A percentile compares a stretch with the other conserved stretches of the same genome.
These are phyloP conservation scores for Talaromyces wortmannii DNA, from an alignment of 495 filamentous ascomycete species.

Conservation along the genomic window DNA sequence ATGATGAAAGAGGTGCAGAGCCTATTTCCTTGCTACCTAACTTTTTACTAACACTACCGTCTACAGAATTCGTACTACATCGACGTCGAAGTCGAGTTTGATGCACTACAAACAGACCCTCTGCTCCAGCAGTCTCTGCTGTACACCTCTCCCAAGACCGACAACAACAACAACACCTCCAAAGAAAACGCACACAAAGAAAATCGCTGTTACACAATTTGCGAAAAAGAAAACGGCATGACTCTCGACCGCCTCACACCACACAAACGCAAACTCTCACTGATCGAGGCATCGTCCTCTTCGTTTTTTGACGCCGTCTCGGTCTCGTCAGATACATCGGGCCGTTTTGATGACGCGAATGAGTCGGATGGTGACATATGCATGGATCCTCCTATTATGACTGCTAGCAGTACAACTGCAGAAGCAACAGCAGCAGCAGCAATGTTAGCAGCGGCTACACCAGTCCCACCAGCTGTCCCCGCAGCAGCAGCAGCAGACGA, in stretches of 20 bases:
- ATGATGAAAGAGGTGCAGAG: too few species aligned
- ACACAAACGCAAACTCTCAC: conserved; percentile 14
- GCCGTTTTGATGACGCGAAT: conserved; percentile 36
- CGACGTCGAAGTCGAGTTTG: conserved; percentile 7
- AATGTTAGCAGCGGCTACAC: background rate
- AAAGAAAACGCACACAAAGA: too few species aligned
- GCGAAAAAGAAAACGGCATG: too few species aligned
- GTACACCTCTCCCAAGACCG: conserved; percentile 5
- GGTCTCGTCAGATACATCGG: conserved; percentile 26
- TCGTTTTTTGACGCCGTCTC: conserved; percentile 9
- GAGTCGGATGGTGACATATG: conserved; percentile 11
- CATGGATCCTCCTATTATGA: background rate
- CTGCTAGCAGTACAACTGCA: too few species aligned
- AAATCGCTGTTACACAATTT: too few species aligned
- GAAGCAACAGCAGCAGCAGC: background rate
- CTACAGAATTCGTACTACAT: background rate
- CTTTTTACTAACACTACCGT: background rate
- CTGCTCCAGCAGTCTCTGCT: conserved; percentile 17
- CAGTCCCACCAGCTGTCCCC: background rate
- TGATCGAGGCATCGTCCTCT: background rate
- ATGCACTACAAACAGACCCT: conserved; percentile 11
- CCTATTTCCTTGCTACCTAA: too few species aligned
- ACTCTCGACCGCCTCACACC: conserved; percentile 7
- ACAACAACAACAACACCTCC: conserved; percentile 1
- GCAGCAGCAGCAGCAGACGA: conserved; percentile 1